Percentiles rank a stretch among this genome's conserved stretches.
phyloP scores from a whole-genome alignment of 2,329 filamentous ascomycete genomes.

The Cercospora sesami region DNA sequence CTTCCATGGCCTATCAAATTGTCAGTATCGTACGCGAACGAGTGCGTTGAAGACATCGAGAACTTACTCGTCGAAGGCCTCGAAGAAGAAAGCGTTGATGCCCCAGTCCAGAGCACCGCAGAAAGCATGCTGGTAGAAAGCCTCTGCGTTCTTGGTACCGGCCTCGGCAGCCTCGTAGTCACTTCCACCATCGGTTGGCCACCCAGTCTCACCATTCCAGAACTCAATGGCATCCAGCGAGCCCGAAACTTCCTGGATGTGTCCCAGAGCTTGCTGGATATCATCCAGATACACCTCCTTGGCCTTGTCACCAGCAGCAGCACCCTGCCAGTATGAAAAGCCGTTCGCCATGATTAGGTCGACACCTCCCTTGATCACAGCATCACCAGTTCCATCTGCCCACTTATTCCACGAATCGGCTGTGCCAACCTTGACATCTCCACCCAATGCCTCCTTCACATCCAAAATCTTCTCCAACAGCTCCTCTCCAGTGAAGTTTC shows the following conservation, averaged over 20 bases:
- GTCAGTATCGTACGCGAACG: conserved; percentile 5
- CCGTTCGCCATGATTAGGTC: conserved; percentile 66
- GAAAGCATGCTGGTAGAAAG: conserved; percentile 62
- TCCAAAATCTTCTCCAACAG: conserved; percentile 63
- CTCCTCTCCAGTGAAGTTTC: conserved; percentile 62
- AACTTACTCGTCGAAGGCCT: conserved; percentile 66
- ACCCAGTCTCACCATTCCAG: conserved; percentile 69
- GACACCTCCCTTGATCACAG: conserved; percentile 60
- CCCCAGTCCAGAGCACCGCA: conserved; percentile 66
- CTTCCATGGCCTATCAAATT: conserved; percentile 56
- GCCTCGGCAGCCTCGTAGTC: conserved; percentile 64
- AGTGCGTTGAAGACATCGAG: neutral
- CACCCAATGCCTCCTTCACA: conserved; percentile 57
- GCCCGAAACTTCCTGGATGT: conserved; percentile 61
- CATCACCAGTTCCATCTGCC: conserved; percentile 66
- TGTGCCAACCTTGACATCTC: conserved; percentile 61
- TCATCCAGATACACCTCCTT: conserved; percentile 67
- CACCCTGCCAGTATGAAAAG: conserved; percentile 71
- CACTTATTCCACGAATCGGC: conserved; percentile 75
- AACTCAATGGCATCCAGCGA: conserved; percentile 59
- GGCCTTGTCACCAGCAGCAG: conserved; percentile 50
- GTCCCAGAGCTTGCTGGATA: conserved; percentile 62
- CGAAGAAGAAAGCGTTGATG: conserved; percentile 70
- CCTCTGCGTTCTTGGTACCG: conserved; percentile 58
- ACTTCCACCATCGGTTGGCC: conserved; percentile 63